These are phyloP conservation scores for Aspergillus carbonarius DNA, from an alignment of 2,329 filamentous ascomycete species.

Conservation along the genomic window DNA sequence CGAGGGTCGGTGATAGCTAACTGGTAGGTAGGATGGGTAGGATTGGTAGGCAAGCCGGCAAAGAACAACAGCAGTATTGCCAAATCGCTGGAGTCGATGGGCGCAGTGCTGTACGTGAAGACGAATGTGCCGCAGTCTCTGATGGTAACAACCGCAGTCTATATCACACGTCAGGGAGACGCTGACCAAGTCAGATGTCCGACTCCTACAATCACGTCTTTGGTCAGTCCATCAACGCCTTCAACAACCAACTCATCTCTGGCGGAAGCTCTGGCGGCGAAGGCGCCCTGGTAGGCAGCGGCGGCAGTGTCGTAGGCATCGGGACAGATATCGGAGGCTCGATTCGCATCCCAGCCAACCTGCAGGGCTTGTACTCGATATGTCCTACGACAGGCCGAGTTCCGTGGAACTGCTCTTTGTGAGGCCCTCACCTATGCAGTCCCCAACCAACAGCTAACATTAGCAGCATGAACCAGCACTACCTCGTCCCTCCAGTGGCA, in stretches of 20 bases:
- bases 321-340: slow-evolving; percentile 58
- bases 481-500: slow-evolving; percentile 29
- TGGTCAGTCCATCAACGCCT: slow-evolving; percentile 50
- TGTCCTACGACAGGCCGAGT: slow-evolving; percentile 32
- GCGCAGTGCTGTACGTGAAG: slow-evolving; percentile 55
- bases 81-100: slow-evolving; percentile 31
- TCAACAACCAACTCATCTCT: slow-evolving; percentile 49
- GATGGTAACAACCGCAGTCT: slow-evolving; percentile 27
- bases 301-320: slow-evolving; percentile 51
- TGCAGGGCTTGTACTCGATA: slow-evolving; percentile 51
- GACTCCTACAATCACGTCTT: slow-evolving; percentile 56
- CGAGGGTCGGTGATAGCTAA: not conserved
- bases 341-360: slow-evolving; percentile 53
- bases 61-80: slow-evolving; percentile 27
- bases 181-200: slow-evolving; percentile 23
- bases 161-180: not conserved
- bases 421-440: not conserved
- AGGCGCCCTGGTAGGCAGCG: slow-evolving; percentile 51
- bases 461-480: slow-evolving; percentile 40
- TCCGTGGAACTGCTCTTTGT: slow-evolving; percentile 28
- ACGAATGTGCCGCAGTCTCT: slow-evolving; percentile 54
- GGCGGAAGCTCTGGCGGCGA: slow-evolving; percentile 56
- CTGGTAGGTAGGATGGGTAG: slow-evolving; percentile 47
- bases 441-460: not conserved
- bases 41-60: slow-evolving; percentile 30